phyloP scores from a whole-genome alignment of 192 early-diverging fungal species.

The Haplosporangium gracile region DNA sequence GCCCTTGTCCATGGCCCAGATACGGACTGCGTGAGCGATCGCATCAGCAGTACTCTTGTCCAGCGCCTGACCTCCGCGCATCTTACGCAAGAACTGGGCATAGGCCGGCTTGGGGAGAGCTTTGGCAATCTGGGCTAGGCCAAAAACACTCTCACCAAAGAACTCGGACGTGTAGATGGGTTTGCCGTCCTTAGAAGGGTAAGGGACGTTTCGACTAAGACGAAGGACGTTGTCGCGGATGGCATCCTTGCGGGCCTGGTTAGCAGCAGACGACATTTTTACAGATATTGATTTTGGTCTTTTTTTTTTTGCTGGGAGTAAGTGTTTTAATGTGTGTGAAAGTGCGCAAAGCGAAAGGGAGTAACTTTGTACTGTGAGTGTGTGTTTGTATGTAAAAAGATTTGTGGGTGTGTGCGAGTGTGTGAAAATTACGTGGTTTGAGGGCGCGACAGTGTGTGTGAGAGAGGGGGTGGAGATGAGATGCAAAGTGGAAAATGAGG shows the following conservation, averaged over 20 bases:
- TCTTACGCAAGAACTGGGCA: conserved; percentile 89
- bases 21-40: conserved; percentile 94
- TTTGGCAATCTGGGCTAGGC: conserved; percentile 85
- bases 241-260: conserved; percentile 56
- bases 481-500: conserved; percentile 9
- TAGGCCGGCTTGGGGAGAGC: conserved; percentile 95
- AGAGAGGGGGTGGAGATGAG: neutral
- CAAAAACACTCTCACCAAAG: conserved; percentile 94
- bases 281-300: no score
- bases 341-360: neutral
- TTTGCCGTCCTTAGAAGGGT: conserved; percentile 79
- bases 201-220: conserved; percentile 77
- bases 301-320: neutral
- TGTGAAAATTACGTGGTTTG: neutral
- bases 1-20: conserved; percentile 96
- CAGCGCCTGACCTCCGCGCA: conserved; percentile 85
- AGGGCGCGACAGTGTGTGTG: neutral
- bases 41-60: conserved; percentile 96
- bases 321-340: neutral
- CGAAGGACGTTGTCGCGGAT: conserved; percentile 66
- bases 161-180: conserved; percentile 86
- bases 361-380: neutral
- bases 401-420: neutral
- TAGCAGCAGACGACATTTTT: conserved; percentile 35
- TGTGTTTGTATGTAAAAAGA: neutral